These are phyloP conservation scores for Blastobotrys americana DNA, from an alignment of 805 yeast genomes.

Conservation along the genomic window DNA sequence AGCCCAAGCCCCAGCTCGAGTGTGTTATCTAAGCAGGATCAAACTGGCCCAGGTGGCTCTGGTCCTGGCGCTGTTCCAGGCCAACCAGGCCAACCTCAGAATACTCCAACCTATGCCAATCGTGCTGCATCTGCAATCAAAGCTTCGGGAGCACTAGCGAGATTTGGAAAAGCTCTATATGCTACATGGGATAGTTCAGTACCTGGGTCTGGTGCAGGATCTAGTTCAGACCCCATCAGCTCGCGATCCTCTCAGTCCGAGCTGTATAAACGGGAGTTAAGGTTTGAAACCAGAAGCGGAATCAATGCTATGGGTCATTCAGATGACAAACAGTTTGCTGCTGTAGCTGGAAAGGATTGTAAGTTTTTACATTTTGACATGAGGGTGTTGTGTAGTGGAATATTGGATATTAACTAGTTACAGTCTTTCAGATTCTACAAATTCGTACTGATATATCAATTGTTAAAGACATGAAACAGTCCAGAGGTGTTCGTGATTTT, in stretches of 20 bases:
- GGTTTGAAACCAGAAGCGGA: conserved; percentile 18
- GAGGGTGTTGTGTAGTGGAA: too few species aligned
- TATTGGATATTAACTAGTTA: too few species aligned
- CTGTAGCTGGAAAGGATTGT: conserved; percentile 28
- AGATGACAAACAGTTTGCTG: conserved; percentile 20
- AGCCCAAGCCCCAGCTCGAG: too few species aligned
- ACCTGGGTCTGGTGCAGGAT: not conserved
- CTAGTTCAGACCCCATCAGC: not conserved
- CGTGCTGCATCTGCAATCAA: conserved; percentile 18
- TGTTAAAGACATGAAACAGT: conserved; percentile 13
- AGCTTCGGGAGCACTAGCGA: conserved; percentile 19
- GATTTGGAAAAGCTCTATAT: conserved; percentile 23
- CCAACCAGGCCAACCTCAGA: too few species aligned
- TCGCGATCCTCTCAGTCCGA: too few species aligned
- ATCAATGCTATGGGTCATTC: conserved; percentile 28
- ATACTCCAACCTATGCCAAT: conserved; percentile 13
- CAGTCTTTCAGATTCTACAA: conserved; percentile 19
- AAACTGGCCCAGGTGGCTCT: too few species aligned
- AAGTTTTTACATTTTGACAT: too few species aligned
- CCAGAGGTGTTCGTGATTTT: conserved; percentile 18
- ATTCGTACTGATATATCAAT: conserved; percentile 6
- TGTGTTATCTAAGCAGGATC: too few species aligned
- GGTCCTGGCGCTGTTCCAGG: too few species aligned
- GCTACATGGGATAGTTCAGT: conserved; percentile 7
- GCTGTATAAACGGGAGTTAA: conserved; percentile 1